Percentiles rank a stretch among this genome's conserved stretches.
These are phyloP conservation scores for Penicillium hordei DNA, from an alignment of 2,329 filamentous ascomycete species.

Conservation along the genomic window DNA sequence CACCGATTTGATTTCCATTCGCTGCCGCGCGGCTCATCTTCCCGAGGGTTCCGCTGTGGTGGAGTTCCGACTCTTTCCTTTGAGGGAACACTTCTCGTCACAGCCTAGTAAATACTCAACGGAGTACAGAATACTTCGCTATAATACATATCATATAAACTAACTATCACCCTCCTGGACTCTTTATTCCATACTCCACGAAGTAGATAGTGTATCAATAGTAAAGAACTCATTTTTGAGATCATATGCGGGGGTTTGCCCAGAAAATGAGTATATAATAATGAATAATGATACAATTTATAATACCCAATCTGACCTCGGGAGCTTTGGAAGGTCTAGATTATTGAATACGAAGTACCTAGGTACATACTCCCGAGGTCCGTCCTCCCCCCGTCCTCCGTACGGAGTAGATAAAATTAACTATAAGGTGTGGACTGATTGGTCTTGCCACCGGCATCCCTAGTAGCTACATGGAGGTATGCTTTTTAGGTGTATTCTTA, in stretches of 20 bases:
- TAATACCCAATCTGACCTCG: not conserved
- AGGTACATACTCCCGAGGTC: not conserved
- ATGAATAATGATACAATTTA: not conserved
- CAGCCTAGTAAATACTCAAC: no score
- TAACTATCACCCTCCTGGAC: not conserved
- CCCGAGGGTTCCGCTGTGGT: constrained; percentile 16
- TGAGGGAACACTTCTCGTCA: not conserved
- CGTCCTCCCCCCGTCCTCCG: not conserved
- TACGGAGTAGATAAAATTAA: not conserved
- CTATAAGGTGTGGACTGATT: not conserved
- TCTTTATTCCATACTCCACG: not conserved
- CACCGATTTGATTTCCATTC: constrained; percentile 13
- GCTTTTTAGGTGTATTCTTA: not conserved
- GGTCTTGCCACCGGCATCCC: not conserved
- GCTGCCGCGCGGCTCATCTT: constrained; percentile 24
- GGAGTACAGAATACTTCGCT: not conserved
- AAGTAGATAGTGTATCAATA: not conserved
- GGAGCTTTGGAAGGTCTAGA: not conserved
- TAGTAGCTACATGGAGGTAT: not conserved
- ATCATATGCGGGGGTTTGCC: no score
- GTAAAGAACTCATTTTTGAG: not conserved
- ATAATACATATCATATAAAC: no score
- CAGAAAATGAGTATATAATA: no score
- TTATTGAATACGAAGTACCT: not conserved
- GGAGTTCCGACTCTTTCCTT: constrained; percentile 19